Percentiles rank a stretch among this genome's conserved stretches.
Conservation (phyloP, 495 filamentous ascomycete genomes). For the Penicillium diatomitis region DNA sequence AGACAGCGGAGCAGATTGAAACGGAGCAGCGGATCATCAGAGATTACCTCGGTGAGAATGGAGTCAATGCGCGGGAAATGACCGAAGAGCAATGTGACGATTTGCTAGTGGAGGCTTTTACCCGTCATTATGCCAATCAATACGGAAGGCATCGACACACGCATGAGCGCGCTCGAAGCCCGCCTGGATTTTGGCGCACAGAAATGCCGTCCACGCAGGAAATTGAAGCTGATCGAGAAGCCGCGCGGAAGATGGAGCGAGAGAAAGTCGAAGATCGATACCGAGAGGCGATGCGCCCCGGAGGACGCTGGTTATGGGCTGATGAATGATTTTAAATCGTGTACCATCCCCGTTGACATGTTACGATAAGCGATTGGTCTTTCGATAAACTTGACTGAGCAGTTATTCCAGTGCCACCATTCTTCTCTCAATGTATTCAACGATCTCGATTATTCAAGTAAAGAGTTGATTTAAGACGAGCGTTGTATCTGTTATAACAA, state of each 20-base stretch:
- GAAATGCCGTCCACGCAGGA: constrained; percentile 87
- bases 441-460: too few relatives aligned
- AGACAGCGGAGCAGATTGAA: constrained; percentile 19
- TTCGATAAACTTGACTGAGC: too few relatives aligned
- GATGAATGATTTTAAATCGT: constrained; percentile 51
- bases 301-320: constrained; percentile 67
- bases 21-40: constrained; percentile 51
- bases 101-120: constrained; percentile 58
- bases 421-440: too few relatives aligned
- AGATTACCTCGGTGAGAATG: constrained; percentile 56
- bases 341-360: too few relatives aligned
- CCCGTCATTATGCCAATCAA: constrained; percentile 55
- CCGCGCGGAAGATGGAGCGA: constrained; percentile 48
- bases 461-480: too few relatives aligned
- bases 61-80: constrained; percentile 31
- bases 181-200: constrained; percentile 82
- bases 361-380: too few relatives aligned
- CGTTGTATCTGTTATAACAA: too few relatives aligned
- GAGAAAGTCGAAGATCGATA: constrained; percentile 63
- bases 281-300: constrained; percentile 69
- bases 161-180: constrained; percentile 58
- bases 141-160: constrained; percentile 69
- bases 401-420: too few relatives aligned
- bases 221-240: constrained; percentile 48
- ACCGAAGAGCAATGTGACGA: constrained; percentile 41